phyloP scores from a whole-genome alignment of 1,139 yeast species.

The Pichia cactophila region DNA sequence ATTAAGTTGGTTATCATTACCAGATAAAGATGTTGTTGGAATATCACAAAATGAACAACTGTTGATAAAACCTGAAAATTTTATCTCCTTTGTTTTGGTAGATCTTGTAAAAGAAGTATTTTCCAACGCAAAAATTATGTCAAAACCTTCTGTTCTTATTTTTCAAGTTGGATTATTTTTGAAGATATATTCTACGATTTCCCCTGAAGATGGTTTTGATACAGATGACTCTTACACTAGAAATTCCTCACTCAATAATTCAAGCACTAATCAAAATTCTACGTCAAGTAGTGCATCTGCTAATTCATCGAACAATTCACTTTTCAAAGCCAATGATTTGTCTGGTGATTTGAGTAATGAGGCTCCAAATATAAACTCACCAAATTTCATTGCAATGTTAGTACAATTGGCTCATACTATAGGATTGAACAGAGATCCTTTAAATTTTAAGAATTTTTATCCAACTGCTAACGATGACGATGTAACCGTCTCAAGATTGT shows the following conservation, averaged over 20 bases:
- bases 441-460: constrained; percentile 28
- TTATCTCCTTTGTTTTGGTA: constrained; percentile 28
- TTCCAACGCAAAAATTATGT: constrained; percentile 27
- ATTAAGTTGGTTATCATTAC: constrained; percentile 43
- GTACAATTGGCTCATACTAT: constrained; percentile 30
- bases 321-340: constrained; percentile 24
- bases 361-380: constrained; percentile 28
- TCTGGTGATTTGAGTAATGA: constrained; percentile 32
- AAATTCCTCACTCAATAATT: constrained; percentile 7
- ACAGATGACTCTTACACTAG: constrained; percentile 29
- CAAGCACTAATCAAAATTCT: neutral
- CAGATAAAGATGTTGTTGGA: constrained; percentile 22
- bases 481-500: constrained; percentile 22
- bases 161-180: constrained; percentile 32
- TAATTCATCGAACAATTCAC: constrained; percentile 9
- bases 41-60: constrained; percentile 25
- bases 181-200: constrained; percentile 28
- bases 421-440: constrained; percentile 31
- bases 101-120: constrained; percentile 31
- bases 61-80: constrained; percentile 29
- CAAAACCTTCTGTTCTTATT: constrained; percentile 30
- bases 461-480: constrained; percentile 23
- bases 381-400: constrained; percentile 27
- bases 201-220: constrained; percentile 36
- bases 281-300: neutral